Conservation (phyloP, 169 alveolate species). For the Cryptosporidium baileyi region DNA sequence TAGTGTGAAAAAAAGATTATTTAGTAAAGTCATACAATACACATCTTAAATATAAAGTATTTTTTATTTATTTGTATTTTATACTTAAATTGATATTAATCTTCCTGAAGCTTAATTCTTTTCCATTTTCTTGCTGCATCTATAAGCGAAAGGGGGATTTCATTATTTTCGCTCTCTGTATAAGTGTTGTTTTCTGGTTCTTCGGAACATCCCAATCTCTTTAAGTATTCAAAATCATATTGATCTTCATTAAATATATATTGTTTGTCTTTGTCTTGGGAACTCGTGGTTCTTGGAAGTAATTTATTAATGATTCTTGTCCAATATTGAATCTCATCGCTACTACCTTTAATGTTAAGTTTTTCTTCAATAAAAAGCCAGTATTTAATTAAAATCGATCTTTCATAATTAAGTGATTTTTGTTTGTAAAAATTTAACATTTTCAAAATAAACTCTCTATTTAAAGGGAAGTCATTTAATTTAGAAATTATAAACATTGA, state of each 20-base stretch:
- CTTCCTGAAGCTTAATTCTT: background rate
- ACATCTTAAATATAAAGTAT: no score
- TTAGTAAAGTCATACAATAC: no score
- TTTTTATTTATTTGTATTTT: no score
- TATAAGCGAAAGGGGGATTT: slow-evolving; percentile 4
- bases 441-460: slow-evolving; percentile 16
- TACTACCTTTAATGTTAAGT: background rate
- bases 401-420: slow-evolving; percentile 10
- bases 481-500: slow-evolving; percentile 21
- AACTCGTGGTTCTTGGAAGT: slow-evolving; percentile 8
- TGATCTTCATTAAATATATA: slow-evolving; percentile 37
- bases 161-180: background rate
- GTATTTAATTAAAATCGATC: slow-evolving; percentile 11
- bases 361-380: slow-evolving; percentile 59
- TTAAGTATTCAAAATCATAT: background rate
- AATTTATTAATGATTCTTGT: background rate
- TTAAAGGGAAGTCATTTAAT: background rate
- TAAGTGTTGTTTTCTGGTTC: background rate
- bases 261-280: background rate
- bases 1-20: no score
- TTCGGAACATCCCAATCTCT: background rate
- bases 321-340: slow-evolving; percentile 16
- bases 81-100: no score
- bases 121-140: slow-evolving; percentile 66
- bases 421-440: slow-evolving; percentile 24